Evolutionary conservation across 73 alveolate species (phyloP), one percentile per base, ranked within the genome.

Genomic region (Paramecium bursaria): DNA sequence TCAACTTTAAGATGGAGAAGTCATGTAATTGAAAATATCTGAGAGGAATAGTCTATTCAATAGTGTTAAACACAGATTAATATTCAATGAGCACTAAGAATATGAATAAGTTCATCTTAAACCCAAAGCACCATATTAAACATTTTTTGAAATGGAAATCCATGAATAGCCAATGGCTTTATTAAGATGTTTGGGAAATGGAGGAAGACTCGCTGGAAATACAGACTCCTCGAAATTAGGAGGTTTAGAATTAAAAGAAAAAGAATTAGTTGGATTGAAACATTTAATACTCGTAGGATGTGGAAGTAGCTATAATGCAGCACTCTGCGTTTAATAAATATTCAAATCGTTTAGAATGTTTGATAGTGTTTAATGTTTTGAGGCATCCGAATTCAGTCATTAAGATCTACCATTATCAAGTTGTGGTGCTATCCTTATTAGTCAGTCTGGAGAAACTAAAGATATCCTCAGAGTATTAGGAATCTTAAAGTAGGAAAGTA

Each of bases 381-480:
- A 88, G 48, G 95, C 95, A n/a, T 44, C 91, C 15, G 95, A 92
- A 75, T 85, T 85, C 48, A 29, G 67, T 1, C 85, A 4, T 14
- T 22, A 26, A 22, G 93, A 91, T 54, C 19, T 92, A 19, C 91
- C 91, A 33, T 47, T 74, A 9, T 35, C 74, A 33, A 50, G 85
- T 48, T 90, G 93, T n/a, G 98, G 98, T 3, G 80, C 88, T 46
- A 87, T 95, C 14, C 60, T 87, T 9, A 90, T 95, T 42, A 67
- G 95, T 14, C 85, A 95, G 67, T 86, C 95, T 6, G 99, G 99
- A 19, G 99, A 93, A 79, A 95, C 99, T 17, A 86, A 75, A 85
- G 99, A 95, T 85, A 55, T 95, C 7, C 75, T 90, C 14, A 90
- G 54, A 19, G 91, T 93, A 23, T 75, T 87, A 26, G 75, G 88